These are phyloP conservation scores for Cochlearia excelsa DNA, from an alignment of 345 rosid species.

Conservation along the genomic window DNA sequence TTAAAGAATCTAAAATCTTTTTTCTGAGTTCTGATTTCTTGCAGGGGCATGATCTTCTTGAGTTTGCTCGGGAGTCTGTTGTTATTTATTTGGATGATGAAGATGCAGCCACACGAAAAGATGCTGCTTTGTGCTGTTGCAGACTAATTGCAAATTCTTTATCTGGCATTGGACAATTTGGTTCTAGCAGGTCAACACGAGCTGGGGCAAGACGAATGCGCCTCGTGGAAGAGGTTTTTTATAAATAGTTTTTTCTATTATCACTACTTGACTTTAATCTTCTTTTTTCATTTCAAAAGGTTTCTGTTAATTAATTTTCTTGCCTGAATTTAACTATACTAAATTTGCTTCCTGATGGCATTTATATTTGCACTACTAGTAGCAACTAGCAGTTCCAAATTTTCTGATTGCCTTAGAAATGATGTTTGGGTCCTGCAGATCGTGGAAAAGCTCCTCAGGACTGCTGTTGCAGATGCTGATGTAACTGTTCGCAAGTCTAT, in stretches of 20 bases:
- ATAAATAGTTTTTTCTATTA: conserved; percentile 16
- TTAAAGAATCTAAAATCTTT: conserved; percentile 8
- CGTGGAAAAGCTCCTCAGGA: conserved; percentile 95
- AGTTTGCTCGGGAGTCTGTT: conserved; percentile 88
- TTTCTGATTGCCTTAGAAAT: conserved; percentile 31
- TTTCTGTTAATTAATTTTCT: conserved; percentile 11
- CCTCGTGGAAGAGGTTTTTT: conserved; percentile 83
- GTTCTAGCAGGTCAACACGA: conserved; percentile 69
- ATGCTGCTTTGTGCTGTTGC: conserved; percentile 95
- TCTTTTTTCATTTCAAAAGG: conserved; percentile 2
- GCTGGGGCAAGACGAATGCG: conserved; percentile 75
- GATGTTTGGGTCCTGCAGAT: conserved; percentile 59
- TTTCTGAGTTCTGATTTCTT: conserved; percentile 34
- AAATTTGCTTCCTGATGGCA: conserved; percentile 21
- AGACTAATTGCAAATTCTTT: conserved; percentile 79
- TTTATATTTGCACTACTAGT: conserved; percentile 23
- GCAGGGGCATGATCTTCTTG: conserved; percentile 82
- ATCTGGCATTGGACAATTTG: conserved; percentile 57
- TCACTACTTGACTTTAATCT: conserved; percentile 12
- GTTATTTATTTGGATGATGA: conserved; percentile 86
- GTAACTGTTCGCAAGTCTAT: conserved; percentile 90
- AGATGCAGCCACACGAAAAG: conserved; percentile 85
- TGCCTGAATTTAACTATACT: conserved; percentile 12
- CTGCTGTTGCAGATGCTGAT: conserved; percentile 97
- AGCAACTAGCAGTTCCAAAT: conserved; percentile 22